Base-by-base conservation (phyloP, 2,329 filamentous ascomycete species). In the Pseudogymnoascus sp. region DNA sequence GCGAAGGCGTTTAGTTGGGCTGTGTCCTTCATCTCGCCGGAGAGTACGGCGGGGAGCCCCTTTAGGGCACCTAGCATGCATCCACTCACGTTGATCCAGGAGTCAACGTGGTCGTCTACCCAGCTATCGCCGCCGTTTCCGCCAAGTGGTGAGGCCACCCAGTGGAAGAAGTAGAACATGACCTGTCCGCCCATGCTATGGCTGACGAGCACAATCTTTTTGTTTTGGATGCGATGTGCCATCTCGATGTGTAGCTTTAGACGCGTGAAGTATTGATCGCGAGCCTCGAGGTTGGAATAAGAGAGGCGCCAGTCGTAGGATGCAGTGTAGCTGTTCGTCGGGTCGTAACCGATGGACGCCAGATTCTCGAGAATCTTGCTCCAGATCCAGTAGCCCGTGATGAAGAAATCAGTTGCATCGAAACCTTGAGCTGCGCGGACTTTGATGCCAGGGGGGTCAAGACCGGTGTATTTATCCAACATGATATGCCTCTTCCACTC, bases 151-250 rank as follows among this genome's bases (percentile, higher is more conserved):
- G 85, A 85, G 14, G 96, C 90, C 1, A 96, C 95, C 87, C 87
- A 89, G 68, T 88, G 86, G 71, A 81, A 84, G 69, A 88, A 89
- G 74, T 89, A 96, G 75, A 96, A 93, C 4, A 96, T 79, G 0
- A 99, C 93, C 73, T 97, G 95, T 53, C 91, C 95, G 53, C 95
- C 95, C 95, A 99, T 99, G 72, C 91, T 96, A 80, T 99, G 95
- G 0, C 92, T 96, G 6, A 93, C 85, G 12, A 99, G 78, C 0
- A 93, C 90, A 8, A 89, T 88, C 72, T 99, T 99, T 70, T 88
- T 86, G 34, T 85, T 85, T 4, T 87, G 84, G 1, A 91, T 84
- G n/a, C 82, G 77, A 40, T 90, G 83, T 0, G 90, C 91, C 28
- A 90, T 85, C 77, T 99, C 95, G 69, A 99, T 93, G 72, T 97